Percentiles rank a stretch among this genome's conserved stretches.
Evolutionary conservation across 2,329 filamentous ascomycete genomes (phyloP).

Genomic region (Teratosphaeria gauchensis): DNA sequence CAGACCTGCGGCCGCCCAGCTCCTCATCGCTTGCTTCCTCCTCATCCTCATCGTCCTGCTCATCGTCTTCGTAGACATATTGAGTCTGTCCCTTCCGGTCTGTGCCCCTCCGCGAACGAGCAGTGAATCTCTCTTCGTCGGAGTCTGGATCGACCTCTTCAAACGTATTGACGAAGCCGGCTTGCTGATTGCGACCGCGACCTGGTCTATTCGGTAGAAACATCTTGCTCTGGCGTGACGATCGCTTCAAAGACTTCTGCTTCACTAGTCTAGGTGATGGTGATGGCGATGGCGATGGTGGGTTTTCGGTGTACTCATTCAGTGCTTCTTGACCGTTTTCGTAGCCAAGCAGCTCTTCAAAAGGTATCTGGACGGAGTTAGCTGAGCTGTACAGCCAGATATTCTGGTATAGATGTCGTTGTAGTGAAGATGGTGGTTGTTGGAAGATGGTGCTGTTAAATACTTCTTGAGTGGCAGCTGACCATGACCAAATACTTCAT

Average conservation of each 20-base stretch:
- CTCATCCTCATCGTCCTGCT: conserved; percentile 20
- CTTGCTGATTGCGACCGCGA: conserved; percentile 2
- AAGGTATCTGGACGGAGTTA: conserved; percentile 31
- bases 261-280: not conserved
- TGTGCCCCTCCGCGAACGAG: conserved; percentile 11
- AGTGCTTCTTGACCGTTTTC: conserved; percentile 40
- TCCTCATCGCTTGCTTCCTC: conserved; percentile 17
- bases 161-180: conserved; percentile 21
- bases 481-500: not conserved
- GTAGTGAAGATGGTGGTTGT: not conserved
- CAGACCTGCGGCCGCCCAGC: conserved; percentile 25
- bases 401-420: not conserved
- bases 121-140: conserved; percentile 6
- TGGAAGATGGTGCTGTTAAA: not conserved
- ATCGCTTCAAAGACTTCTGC: not conserved
- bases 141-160: conserved; percentile 15
- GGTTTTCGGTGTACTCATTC: conserved; percentile 27
- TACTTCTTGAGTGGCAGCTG: not conserved
- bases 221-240: not conserved
- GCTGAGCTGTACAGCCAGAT: not conserved
- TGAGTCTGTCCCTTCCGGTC: conserved; percentile 15
- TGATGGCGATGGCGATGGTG: conserved; percentile 5
- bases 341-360: conserved; percentile 35
- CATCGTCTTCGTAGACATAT: conserved; percentile 15
- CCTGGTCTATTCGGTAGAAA: not conserved